Conservation (phyloP, 2,329 filamentous ascomycete genomes). For the Aureobasidium sp. region DNA sequence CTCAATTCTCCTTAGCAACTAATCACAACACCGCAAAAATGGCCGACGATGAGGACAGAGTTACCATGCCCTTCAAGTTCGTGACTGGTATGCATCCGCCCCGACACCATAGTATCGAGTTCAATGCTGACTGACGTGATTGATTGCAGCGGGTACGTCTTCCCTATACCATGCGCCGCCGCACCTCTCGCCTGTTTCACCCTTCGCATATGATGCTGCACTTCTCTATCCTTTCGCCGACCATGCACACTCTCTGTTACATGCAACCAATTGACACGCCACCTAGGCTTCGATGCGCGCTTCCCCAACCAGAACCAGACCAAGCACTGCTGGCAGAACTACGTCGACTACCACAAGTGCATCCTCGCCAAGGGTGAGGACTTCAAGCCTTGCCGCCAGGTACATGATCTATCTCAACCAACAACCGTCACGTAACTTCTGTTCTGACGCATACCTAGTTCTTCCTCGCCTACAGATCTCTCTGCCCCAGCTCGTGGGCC, state of each 20-base stretch:
- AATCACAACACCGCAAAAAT: slow-evolving; percentile 55
- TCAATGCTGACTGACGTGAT: slow-evolving; percentile 20
- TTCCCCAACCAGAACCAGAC: slow-evolving; percentile 98
- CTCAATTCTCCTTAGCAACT: slow-evolving; percentile 8
- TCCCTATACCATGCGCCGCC: neutral
- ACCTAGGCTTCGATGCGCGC: slow-evolving; percentile 88
- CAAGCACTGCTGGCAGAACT: slow-evolving; percentile 99
- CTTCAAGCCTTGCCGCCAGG: slow-evolving; percentile 94
- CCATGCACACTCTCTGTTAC: neutral
- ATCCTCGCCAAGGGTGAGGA: slow-evolving; percentile 97
- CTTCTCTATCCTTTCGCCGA: neutral
- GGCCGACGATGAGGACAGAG: slow-evolving; percentile 80
- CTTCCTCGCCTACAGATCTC: slow-evolving; percentile 89
- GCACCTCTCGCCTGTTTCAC: neutral
- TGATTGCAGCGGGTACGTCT: slow-evolving; percentile 13
- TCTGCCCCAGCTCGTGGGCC: slow-evolving; percentile 94
- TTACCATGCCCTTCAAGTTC: slow-evolving; percentile 99
- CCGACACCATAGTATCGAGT: slow-evolving; percentile 28
- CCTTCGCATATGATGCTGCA: neutral
- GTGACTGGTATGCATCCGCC: slow-evolving; percentile 72
- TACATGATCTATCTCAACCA: slow-evolving; percentile 37
- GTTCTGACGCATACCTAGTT: slow-evolving; percentile 53
- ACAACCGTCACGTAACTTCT: neutral
- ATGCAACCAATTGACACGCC: slow-evolving; percentile 11
- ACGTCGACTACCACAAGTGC: slow-evolving; percentile 99